Conservation (phyloP, 306 rosid genomes). For the Begonia fuchsioides region DNA sequence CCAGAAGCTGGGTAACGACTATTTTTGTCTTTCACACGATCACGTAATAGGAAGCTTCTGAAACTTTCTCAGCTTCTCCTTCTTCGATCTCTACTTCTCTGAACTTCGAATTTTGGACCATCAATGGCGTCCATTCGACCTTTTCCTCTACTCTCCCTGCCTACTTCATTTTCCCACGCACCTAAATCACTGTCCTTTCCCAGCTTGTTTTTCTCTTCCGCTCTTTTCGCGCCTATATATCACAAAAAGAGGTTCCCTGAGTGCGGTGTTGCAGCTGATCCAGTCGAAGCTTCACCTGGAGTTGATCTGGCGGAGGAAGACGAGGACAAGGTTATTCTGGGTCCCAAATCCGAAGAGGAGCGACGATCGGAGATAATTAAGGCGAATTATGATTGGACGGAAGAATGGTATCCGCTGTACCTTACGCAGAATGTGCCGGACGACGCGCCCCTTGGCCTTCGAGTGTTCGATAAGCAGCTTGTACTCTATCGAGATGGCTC, state of each 20-base stretch:
- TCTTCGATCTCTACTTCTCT: no score
- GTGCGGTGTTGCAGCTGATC: slow-evolving; percentile 35
- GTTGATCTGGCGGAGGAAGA: slow-evolving; percentile 19
- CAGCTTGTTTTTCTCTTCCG: no score
- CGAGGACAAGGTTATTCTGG: slow-evolving; percentile 27
- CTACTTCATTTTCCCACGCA: no score
- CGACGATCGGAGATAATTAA: slow-evolving; percentile 16
- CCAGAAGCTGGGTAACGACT: no score
- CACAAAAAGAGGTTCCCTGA: slow-evolving; percentile 5
- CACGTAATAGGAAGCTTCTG: no score
- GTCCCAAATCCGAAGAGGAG: slow-evolving; percentile 39
- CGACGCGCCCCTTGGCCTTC: slow-evolving; percentile 84
- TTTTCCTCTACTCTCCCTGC: no score
- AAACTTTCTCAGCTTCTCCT: no score
- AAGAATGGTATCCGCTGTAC: slow-evolving; percentile 95
- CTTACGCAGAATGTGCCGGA: slow-evolving; percentile 52
- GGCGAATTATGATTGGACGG: slow-evolving; percentile 69
- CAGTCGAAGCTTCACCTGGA: slow-evolving; percentile 17
- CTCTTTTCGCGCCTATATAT: no score
- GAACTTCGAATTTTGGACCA: no score
- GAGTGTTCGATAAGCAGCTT: slow-evolving; percentile 54
- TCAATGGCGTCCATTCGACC: no score
- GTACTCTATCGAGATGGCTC: slow-evolving; percentile 52
- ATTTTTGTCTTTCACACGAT: no score
- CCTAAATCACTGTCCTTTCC: no score